Evolutionary conservation across 2,329 filamentous ascomycete species (phyloP).

Genomic region (Xylaria sp.): DNA sequence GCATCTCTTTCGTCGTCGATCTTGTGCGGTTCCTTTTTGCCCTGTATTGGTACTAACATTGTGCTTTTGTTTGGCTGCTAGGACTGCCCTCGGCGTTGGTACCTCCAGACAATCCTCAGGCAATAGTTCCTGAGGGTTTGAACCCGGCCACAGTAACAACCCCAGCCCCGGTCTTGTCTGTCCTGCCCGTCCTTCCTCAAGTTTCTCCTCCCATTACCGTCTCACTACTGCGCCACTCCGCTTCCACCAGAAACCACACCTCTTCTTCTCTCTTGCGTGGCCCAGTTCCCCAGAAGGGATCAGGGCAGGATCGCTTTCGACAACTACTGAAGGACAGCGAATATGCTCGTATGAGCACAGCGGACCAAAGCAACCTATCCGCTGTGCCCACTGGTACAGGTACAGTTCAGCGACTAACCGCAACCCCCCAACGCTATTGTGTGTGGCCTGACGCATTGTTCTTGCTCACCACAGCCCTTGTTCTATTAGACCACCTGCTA

Average conservation of each 20-base stretch:
- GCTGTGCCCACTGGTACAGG: background rate
- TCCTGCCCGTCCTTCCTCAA: slow-evolving; percentile 1
- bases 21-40: background rate
- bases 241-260: background rate
- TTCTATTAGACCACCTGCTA: background rate
- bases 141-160: background rate
- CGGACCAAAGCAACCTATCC: slow-evolving; percentile 9
- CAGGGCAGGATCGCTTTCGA: slow-evolving; percentile 47
- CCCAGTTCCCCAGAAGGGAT: slow-evolving; percentile 44
- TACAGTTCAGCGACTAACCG: slow-evolving; percentile 12
- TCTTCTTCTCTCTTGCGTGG: slow-evolving; percentile 29
- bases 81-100: slow-evolving; percentile 9
- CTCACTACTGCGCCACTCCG: background rate
- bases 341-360: background rate
- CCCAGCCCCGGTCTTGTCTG: background rate
- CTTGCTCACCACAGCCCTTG: background rate
- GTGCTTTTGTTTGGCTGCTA: slow-evolving; percentile 12
- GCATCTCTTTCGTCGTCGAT: background rate
- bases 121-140: slow-evolving; percentile 28
- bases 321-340: slow-evolving; percentile 37
- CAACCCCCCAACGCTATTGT: slow-evolving; percentile 26
- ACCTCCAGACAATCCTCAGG: slow-evolving; percentile 24
- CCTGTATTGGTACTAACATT: slow-evolving; percentile 20
- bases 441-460: slow-evolving; percentile 9
- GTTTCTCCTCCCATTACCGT: background rate